These are phyloP conservation scores for Diphasiastrum complanatum DNA, from an alignment of 83 land plant genomes.

Conservation along the genomic window DNA sequence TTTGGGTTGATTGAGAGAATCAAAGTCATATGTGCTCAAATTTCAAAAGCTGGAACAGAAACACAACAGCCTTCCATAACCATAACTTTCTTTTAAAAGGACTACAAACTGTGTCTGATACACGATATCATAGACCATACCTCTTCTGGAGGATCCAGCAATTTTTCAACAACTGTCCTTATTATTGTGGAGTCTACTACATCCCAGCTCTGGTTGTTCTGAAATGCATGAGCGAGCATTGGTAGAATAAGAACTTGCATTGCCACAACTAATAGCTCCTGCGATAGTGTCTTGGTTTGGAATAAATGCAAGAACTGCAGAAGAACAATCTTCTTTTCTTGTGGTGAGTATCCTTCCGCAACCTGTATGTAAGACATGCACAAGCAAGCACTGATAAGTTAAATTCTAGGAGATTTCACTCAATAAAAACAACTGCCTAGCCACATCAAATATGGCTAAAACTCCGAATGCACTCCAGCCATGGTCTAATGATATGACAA, in stretches of 20 bases:
- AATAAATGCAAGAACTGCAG: conserved; percentile 75
- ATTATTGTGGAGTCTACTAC: conserved; percentile 76
- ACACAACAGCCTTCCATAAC: no score
- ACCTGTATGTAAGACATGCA: conserved; percentile 61
- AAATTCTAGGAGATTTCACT: no score
- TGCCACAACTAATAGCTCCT: conserved; percentile 80
- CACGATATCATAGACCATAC: conserved; percentile 28
- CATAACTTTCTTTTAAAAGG: no score
- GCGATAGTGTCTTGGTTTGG: conserved; percentile 71
- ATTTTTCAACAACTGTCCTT: conserved; percentile 90
- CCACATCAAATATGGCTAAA: no score
- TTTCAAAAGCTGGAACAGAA: no score
- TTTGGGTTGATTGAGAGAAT: no score
- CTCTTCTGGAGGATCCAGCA: conserved; percentile 99
- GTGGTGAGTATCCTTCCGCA: conserved; percentile 89
- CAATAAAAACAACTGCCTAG: no score
- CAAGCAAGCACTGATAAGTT: no score
- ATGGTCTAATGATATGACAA: no score
- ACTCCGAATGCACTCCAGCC: no score
- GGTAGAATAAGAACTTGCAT: conserved; percentile 99
- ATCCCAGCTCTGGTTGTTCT: conserved; percentile 89
- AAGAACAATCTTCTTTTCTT: conserved; percentile 77
- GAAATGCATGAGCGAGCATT: conserved; percentile 89
- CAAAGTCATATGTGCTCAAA: no score
- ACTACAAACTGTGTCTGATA: no score